These are phyloP conservation scores for Diaporthe aspalathi DNA, from an alignment of 2,329 filamentous ascomycete genomes.

Conservation along the genomic window DNA sequence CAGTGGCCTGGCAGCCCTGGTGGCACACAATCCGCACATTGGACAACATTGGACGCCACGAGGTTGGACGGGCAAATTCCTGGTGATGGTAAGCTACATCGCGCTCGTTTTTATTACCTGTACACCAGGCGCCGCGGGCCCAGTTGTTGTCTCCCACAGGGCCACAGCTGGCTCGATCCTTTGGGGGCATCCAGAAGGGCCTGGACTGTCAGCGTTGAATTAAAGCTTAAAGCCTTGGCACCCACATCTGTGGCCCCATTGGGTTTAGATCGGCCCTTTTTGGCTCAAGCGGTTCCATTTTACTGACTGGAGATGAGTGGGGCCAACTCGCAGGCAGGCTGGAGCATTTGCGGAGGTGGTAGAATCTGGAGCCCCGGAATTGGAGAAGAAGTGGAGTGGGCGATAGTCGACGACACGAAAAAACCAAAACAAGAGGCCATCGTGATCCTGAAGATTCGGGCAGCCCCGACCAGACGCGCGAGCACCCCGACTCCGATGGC, in stretches of 20 bases:
- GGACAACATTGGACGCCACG: neutral
- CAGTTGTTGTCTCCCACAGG: constrained; percentile 1
- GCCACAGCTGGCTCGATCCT: constrained; percentile 9
- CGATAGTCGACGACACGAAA: constrained; percentile 1
- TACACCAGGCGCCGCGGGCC: neutral
- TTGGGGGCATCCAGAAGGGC: constrained; percentile 13
- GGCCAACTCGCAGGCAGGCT: constrained; percentile 9
- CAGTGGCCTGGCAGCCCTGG: neutral
- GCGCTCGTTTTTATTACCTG: neutral
- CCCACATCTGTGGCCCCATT: neutral
- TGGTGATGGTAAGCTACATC: constrained; percentile 11
- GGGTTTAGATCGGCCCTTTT: constrained; percentile 19
- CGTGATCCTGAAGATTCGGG: neutral
- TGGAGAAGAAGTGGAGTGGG: constrained; percentile 22
- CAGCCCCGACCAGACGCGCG: neutral
- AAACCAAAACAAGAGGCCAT: constrained; percentile 12
- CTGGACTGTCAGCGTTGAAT: constrained; percentile 7
- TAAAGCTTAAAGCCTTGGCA: constrained; percentile 1
- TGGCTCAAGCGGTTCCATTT: constrained; percentile 18
- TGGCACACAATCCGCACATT: neutral
- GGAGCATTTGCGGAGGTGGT: constrained; percentile 20
- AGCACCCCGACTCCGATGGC: neutral
- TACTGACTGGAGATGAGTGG: constrained; percentile 12
- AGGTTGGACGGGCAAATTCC: constrained; percentile 3
- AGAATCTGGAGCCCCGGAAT: constrained; percentile 31